Base-by-base conservation (phyloP, 1,284 basidiomycete species). In the Fomitopsis schrenkii region DNA sequence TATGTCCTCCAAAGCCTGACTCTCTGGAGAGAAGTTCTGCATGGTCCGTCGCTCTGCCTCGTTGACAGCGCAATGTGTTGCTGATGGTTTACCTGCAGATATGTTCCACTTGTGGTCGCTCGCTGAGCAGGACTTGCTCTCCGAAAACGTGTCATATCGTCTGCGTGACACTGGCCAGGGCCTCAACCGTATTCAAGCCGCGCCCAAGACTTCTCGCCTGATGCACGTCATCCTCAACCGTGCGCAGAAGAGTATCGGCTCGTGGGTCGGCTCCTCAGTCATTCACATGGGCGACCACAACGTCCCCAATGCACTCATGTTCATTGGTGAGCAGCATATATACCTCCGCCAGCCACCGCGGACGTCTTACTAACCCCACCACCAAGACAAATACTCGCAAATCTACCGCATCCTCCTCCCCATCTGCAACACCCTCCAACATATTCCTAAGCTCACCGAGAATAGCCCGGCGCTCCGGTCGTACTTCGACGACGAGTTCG, bases 21-120 rank as follows among this genome's bases (percentile, higher is more conserved):
- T 1, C 76, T 93, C 2, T 93, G 91, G 91, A 81, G 86, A 28
- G 91, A 92, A 71, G 91, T 92, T 64, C 72, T 93, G 46, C 89
- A 92, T 65, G 91, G 91, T 90, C 65, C 41, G 79, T 67, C 6
- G 2, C 3, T 35, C 7, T 28, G 3, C 15, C 28, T 33, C 30
- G 30, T 33, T 33, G 30, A 33, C 30, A 33, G 8, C 8, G 30
- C 30, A 33, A 8, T 5, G 4, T 8, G 30, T 5, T 33, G 30
- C 30, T 33, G 30, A 33, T 33, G 30, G 4, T 8, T 8, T 33
- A 19, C 26, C 17, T 46, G 17, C 65, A 92, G 91, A 93, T 66
- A 91, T 93, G 88, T 93, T 93, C 77, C 88, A 86, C 63, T 75
- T 93, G 12, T 93, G 91, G 91, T 88, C 83, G 14, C 78, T 92